A percentile compares a stretch with the other conserved stretches of the same genome.
Conservation (phyloP, 148 eudicot species). For the Linanthus parryae region DNA sequence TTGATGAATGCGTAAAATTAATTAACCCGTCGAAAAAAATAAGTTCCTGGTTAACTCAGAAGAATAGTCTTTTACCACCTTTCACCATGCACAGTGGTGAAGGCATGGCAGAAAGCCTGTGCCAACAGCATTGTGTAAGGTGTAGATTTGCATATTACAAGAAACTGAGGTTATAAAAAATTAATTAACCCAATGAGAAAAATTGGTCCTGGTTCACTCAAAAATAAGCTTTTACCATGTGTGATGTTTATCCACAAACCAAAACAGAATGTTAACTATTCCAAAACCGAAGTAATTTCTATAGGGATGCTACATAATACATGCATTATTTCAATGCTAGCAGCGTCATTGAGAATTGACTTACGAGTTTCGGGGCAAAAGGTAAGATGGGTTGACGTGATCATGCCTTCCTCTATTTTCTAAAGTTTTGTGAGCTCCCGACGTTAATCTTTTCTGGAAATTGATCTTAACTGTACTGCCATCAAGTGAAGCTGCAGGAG, state of each 20-base stretch:
- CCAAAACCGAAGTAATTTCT: constrained; percentile 1
- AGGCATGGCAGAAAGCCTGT: background rate
- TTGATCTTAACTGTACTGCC: constrained; percentile 18
- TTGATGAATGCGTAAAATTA: background rate
- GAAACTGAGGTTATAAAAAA: background rate
- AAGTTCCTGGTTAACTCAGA: background rate
- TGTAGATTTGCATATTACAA: background rate
- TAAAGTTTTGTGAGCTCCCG: constrained; percentile 15
- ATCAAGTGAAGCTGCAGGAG: constrained; percentile 32
- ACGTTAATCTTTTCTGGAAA: constrained; percentile 17
- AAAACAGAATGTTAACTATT: constrained; percentile 14
- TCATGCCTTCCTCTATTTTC: constrained; percentile 21
- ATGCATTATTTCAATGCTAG: background rate
- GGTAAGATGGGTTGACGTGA: constrained; percentile 9
- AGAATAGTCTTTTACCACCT: background rate
- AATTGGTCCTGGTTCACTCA: background rate
- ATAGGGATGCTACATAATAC: background rate
- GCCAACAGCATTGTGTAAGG: background rate
- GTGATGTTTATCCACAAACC: constrained; percentile 2
- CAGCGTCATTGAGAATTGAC: constrained; percentile 12
- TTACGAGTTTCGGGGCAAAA: constrained; percentile 45
- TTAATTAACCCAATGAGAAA: constrained; percentile 1
- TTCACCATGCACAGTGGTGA: background rate
- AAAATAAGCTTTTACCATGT: background rate
- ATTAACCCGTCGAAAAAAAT: background rate